A percentile compares a stretch with the other conserved stretches of the same genome.
phyloP scores from a whole-genome alignment of 2,329 filamentous ascomycete species.

The Clonostachys rhizophaga region DNA sequence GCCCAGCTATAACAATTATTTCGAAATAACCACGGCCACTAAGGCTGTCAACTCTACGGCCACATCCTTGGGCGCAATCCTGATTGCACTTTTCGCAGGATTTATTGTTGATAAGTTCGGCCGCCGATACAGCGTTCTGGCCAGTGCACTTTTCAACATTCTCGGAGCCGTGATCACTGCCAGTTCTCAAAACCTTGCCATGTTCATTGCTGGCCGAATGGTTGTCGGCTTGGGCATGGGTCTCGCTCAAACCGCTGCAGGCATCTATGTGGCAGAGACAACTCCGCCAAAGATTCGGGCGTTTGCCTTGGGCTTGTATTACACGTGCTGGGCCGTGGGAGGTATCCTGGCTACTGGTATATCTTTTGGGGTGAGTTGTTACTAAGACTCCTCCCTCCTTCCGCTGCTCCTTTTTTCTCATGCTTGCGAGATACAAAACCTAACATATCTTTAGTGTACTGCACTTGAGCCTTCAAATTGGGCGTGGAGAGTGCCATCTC shows the following conservation, averaged over 20 bases:
- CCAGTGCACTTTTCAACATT: constrained; percentile 29
- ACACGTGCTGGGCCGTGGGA: constrained; percentile 14
- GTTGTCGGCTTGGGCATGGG: constrained; percentile 37
- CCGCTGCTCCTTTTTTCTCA: constrained; percentile 3
- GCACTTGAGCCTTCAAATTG: constrained; percentile 15
- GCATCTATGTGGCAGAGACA: constrained; percentile 41
- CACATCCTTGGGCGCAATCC: constrained; percentile 44
- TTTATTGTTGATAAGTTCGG: constrained; percentile 23
- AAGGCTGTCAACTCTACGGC: constrained; percentile 50
- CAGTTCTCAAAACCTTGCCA: constrained; percentile 39
- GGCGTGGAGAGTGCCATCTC: constrained; percentile 23
- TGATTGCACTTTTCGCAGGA: constrained; percentile 37
- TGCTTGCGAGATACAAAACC: neutral
- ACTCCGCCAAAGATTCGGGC: constrained; percentile 19
- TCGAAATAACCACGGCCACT: constrained; percentile 44
- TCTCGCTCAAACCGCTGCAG: constrained; percentile 33
- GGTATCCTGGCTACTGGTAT: constrained; percentile 10
- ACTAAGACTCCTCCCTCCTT: neutral
- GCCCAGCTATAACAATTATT: constrained; percentile 51
- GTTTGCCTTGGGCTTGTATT: constrained; percentile 7
- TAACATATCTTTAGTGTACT: constrained; percentile 11
- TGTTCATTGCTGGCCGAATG: constrained; percentile 40
- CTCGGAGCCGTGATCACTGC: constrained; percentile 39
- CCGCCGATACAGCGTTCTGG: constrained; percentile 13
- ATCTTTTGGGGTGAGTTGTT: constrained; percentile 11